These are phyloP conservation scores for Prinsepia uniflora DNA, from an alignment of 306 rosid genomes.

Conservation along the genomic window DNA sequence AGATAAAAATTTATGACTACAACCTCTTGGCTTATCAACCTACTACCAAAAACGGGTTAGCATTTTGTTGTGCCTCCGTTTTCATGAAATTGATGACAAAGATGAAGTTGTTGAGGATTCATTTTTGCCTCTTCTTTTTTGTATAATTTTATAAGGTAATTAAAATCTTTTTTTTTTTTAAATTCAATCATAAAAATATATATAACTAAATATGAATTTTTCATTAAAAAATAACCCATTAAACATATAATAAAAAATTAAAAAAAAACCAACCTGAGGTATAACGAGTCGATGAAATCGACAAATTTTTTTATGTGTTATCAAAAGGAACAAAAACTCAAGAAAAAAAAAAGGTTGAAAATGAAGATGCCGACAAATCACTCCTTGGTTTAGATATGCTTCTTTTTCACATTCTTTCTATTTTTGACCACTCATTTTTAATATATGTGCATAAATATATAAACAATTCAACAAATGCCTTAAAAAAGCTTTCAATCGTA, in stretches of 20 bases:
- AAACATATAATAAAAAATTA: no score
- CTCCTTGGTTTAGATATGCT: not conserved
- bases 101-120: not conserved
- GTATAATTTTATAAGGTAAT: no score
- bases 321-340: not conserved
- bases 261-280: not conserved
- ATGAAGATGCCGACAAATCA: not conserved
- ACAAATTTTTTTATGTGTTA: not conserved
- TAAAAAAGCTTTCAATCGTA: not conserved
- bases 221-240: no score
- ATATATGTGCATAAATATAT: not conserved
- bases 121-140: not conserved
- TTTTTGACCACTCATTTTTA: constrained; percentile 6
- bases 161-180: no score
- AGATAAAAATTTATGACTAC: not conserved
- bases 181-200: no score
- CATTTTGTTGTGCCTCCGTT: not conserved
- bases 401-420: not conserved
- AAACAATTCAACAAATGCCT: constrained; percentile 5
- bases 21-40: not conserved
- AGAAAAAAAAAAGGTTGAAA: not conserved
- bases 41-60: not conserved
- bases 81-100: not conserved
- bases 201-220: no score
- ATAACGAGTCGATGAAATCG: not conserved